Conservation (phyloP, 1,284 basidiomycete species). For the Leccinum huronense region DNA sequence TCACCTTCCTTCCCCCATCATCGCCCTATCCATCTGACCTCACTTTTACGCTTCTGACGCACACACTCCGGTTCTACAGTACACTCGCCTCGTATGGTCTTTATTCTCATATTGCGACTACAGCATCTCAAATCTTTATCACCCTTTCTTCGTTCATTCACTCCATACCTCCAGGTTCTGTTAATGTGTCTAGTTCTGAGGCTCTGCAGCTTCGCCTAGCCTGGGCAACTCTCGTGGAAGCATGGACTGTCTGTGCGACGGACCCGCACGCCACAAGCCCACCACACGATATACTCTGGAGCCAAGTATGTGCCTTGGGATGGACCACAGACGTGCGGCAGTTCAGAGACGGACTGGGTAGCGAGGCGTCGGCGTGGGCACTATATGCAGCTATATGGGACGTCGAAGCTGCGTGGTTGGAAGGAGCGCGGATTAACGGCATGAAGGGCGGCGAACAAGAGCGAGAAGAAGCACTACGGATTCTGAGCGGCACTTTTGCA, state of each 20-base stretch:
- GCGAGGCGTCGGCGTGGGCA: slow-evolving; percentile 18
- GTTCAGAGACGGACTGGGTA: slow-evolving; percentile 22
- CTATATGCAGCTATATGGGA: slow-evolving; percentile 55
- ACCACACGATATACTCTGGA: slow-evolving; percentile 88
- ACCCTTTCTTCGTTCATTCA: slow-evolving; percentile 46
- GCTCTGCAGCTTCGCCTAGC: slow-evolving; percentile 38
- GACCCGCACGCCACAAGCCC: slow-evolving; percentile 89
- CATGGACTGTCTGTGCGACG: slow-evolving; percentile 81
- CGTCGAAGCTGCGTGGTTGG: slow-evolving; percentile 64
- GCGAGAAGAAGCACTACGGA: slow-evolving; percentile 40
- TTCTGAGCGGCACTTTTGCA: slow-evolving; percentile 43
- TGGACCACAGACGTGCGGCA: slow-evolving; percentile 65
- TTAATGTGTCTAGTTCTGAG: slow-evolving; percentile 1
- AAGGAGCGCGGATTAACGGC: slow-evolving; percentile 72
- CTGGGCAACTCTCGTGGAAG: slow-evolving; percentile 58
- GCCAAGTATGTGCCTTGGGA: slow-evolving; percentile 72
- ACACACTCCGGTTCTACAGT: slow-evolving; percentile 67
- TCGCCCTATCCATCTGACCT: slow-evolving; percentile 48
- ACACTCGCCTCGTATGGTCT: slow-evolving; percentile 77
- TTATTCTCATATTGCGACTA: slow-evolving; percentile 63
- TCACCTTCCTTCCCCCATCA: slow-evolving; percentile 58
- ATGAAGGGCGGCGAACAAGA: slow-evolving; percentile 65
- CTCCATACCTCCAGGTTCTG: slow-evolving; percentile 21
- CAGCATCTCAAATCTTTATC: slow-evolving; percentile 55
- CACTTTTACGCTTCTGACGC: slow-evolving; percentile 49